Base-by-base conservation (phyloP, 2,329 filamentous ascomycete genomes). In the Plectosphaerella sp. region DNA sequence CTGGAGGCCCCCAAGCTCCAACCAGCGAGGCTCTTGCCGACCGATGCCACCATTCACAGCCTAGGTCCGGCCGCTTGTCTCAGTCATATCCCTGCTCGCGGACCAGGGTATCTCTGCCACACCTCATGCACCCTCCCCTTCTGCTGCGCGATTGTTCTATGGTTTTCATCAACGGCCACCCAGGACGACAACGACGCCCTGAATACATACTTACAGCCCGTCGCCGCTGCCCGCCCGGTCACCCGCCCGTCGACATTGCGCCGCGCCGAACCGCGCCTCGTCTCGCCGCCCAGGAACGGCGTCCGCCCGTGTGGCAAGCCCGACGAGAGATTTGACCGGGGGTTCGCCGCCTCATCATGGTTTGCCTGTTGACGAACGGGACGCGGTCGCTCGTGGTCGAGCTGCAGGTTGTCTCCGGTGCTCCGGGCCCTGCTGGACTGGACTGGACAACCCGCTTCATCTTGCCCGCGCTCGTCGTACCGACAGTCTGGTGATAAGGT, bases 11-110 rank as follows among this genome's bases (percentile, higher is more conserved):
- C 28, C 4, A 33, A 12, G 28, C 28, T 33, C 16, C 11, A 16
- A 33, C 48, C 51, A 48, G 52, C 56, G 49, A 58, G 56, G 56
- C 54, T 58, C 52, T 55, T 58, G 56, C 56, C 56, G 56, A 58
- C 54, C 49, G 50, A 53, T 52, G 52, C 28, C 52, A 52, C 52
- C 56, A 52, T 57, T 52, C 55, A 52, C 46, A 54, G 22, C 22
- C 54, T 55, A 51, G 52, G 51, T 52, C 55, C 53, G 55, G 22
- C 51, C 49, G 37, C 25, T 48, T 57, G 58, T 58, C 55, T 56
- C 51, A 56, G 50, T 51, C 42, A 5, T 1, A 45, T 50, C 58
- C 58, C 58, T 59, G 55, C 57, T 56, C 53, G 24, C n/a, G 36
- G 57, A 54, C 55, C 52, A 50, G 58, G 58, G 53, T 49, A 33